These are phyloP conservation scores for Blastobotrys capitulatus DNA, from an alignment of 1,139 yeast species.

Conservation along the genomic window DNA sequence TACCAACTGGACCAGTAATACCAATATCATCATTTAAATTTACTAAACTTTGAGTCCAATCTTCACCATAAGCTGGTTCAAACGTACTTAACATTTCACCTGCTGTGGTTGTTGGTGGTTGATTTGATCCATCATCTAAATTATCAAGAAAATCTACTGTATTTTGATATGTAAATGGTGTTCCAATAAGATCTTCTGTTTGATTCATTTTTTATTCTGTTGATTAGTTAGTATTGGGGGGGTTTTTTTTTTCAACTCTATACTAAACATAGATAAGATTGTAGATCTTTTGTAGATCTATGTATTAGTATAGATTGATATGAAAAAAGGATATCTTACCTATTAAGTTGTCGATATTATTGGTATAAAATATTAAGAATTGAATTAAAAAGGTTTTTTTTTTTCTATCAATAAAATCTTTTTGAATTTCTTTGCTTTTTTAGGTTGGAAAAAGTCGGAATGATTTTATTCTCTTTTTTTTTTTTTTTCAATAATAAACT, in stretches of 20 bases:
- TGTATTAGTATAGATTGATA: background rate
- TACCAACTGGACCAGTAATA: background rate
- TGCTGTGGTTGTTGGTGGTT: too few relatives aligned
- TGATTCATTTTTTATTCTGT: background rate
- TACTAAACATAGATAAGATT: too few relatives aligned
- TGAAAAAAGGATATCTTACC: too few relatives aligned
- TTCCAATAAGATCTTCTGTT: constrained; percentile 3
- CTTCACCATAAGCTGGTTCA: constrained; percentile 2
- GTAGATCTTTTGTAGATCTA: too few relatives aligned
- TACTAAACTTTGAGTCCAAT: constrained; percentile 5
- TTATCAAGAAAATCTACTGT: constrained; percentile 6
- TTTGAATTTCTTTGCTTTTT: too few relatives aligned
- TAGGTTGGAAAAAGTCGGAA: background rate
- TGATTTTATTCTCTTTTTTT: background rate
- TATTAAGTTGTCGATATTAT: too few relatives aligned
- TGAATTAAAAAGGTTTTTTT: too few relatives aligned
- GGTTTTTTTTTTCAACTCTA: too few relatives aligned
- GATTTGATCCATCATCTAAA: constrained; percentile 3
- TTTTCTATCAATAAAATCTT: too few relatives aligned
- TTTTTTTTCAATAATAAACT: background rate
- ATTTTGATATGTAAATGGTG: constrained; percentile 7
- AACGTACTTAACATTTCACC: background rate
- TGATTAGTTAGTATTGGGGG: too few relatives aligned
- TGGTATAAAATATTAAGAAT: too few relatives aligned
- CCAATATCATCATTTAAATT: constrained; percentile 4